Percentiles rank a stretch among this genome's conserved stretches.
Conservation (phyloP, 768 basidiomycete species). For the Russula ochroleuca region DNA sequence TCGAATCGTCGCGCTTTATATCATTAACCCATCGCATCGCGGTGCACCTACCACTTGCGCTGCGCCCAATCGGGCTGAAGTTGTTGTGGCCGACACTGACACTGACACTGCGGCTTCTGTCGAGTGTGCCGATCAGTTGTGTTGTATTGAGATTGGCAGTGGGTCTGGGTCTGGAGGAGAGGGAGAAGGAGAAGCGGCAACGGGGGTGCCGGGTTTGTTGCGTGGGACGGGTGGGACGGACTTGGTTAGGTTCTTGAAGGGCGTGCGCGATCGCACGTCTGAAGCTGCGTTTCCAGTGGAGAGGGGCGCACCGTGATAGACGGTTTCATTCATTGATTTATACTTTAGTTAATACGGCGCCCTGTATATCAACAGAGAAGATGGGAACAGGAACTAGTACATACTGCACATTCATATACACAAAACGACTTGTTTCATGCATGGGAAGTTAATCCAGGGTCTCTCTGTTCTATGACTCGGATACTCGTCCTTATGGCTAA, state of each 20-base stretch:
- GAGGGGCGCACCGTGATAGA: not conserved
- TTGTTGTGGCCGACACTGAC: no score
- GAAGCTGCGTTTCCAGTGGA: conserved; percentile 32
- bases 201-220: conserved; percentile 20
- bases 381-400: not conserved
- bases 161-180: conserved; percentile 22
- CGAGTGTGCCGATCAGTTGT: not conserved
- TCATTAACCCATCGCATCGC: conserved; percentile 47
- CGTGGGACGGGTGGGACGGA: conserved; percentile 58
- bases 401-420: not conserved
- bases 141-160: conserved; percentile 8
- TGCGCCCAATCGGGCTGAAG: not conserved
- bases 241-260: conserved; percentile 53
- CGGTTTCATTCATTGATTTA: not conserved
- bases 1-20: conserved; percentile 51
- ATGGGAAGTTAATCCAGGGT: no score
- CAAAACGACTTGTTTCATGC: not conserved
- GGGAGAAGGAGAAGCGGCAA: conserved; percentile 7
- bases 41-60: not conserved
- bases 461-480: not conserved
- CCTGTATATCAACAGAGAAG: not conserved
- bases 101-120: no score
- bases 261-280: conserved; percentile 49
- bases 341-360: not conserved
- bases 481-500: not conserved